Percentiles rank a stretch among this genome's conserved stretches.
phyloP scores from a whole-genome alignment of 1,284 basidiomycete genomes.

The Ustilago tritici region DNA sequence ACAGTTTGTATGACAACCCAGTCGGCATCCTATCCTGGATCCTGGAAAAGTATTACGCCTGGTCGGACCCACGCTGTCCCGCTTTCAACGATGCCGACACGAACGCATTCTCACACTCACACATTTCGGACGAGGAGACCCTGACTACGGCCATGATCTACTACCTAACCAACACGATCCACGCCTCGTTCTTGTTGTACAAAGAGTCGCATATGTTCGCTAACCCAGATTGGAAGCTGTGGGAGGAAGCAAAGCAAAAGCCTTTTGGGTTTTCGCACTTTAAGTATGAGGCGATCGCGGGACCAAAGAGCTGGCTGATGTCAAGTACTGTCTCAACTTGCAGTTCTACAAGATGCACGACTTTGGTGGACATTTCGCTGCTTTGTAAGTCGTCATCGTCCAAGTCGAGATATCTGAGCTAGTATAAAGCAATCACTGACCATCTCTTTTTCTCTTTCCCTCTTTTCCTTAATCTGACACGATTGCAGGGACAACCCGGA shows the following conservation, averaged over 20 bases:
- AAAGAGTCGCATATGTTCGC: slow-evolving; percentile 35
- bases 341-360: slow-evolving; percentile 52
- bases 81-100: slow-evolving; percentile 37
- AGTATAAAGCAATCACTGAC: background rate
- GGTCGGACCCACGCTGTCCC: slow-evolving; percentile 58
- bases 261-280: slow-evolving; percentile 52
- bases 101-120: slow-evolving; percentile 17
- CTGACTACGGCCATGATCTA: slow-evolving; percentile 54
- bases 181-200: slow-evolving; percentile 55
- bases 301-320: slow-evolving; percentile 45
- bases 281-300: slow-evolving; percentile 45
- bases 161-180: slow-evolving; percentile 48
- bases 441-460: no score
- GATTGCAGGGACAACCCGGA: slow-evolving; percentile 43
- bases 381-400: slow-evolving; percentile 41
- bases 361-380: slow-evolving; percentile 61
- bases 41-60: slow-evolving; percentile 55
- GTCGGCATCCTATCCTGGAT: slow-evolving; percentile 39
- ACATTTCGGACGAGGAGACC: slow-evolving; percentile 53
- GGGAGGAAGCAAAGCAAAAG: slow-evolving; percentile 25
- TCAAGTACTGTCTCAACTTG: slow-evolving; percentile 38
- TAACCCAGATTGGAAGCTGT: slow-evolving; percentile 37
- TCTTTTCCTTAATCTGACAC: background rate
- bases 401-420: background rate
- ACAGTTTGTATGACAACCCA: slow-evolving; percentile 39